Base-by-base conservation (phyloP, 495 filamentous ascomycete species). In the Annulohypoxylon stygium region DNA sequence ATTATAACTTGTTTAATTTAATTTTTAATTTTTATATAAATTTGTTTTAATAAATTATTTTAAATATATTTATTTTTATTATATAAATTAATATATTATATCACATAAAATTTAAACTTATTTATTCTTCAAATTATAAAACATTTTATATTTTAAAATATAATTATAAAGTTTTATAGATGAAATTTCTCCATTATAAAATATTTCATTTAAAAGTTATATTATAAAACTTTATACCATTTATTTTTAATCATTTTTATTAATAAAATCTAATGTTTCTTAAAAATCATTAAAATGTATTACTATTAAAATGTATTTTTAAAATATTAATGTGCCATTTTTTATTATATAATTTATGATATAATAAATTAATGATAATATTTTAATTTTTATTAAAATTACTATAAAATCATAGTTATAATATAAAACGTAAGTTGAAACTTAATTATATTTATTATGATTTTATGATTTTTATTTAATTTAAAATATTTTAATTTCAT, bases 61-160 rank as follows among this genome's bases (percentile, higher is more conserved):
- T 65, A 65, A 65, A 39, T 54, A 54, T 54, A 54, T 33, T 25
- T 54, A 65, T 65, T 53, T 30, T 54, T 39, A 54, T 65, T 18
- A 18, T 53, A 65, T 30, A 33, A 65, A 34, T 54, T 63, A 63
- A 63, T 47, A 63, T 43, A 43, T 50, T 16, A 23, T 63, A 54
- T 65, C 30, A 61, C 48, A 47, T 41, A 41, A 14, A 30, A 54
- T 39, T 65, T 41, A 54, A 25, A 25, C 4, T 65, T 65, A 65
- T 54, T 39, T 37, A 65, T 54, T 54, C 54, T 65, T 54, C 23
- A 65, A 65, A n/a, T 65, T 54, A 54, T 54, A 65, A 65, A 25
- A 65, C 23, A 25, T 65, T 54, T 54, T 39, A 65, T 33, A 39
- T 65, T 39, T 30, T n/a, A 65, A 54, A 53, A 65, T 65, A 65